Evolutionary conservation across 1,284 basidiomycete species (phyloP).

Genomic region (Fomitopsis palustris): DNA sequence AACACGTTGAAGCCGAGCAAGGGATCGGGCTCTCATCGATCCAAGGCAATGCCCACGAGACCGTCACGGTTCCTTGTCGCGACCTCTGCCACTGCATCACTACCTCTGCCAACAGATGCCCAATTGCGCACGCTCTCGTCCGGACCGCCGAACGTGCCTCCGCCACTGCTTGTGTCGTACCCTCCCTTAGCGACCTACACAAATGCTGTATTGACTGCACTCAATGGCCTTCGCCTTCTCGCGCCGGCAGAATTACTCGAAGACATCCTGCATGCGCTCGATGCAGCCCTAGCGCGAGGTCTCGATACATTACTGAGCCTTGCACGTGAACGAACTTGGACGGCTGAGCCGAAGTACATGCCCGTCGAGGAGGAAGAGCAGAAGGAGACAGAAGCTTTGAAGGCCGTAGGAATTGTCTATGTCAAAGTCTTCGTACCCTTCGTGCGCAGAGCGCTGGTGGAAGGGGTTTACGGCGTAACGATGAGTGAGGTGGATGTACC

Average conservation of each 20-base stretch:
- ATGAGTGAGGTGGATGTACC: conserved; percentile 4
- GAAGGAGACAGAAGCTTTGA: conserved; percentile 41
- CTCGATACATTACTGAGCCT: conserved; percentile 32
- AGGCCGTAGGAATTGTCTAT: conserved; percentile 55
- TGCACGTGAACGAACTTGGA: conserved; percentile 17
- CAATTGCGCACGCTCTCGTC: conserved; percentile 20
- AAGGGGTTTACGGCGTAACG: conserved; percentile 66
- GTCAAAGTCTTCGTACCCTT: conserved; percentile 65
- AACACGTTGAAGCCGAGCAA: conserved; percentile 8
- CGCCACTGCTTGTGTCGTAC: conserved; percentile 66
- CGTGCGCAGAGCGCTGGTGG: conserved; percentile 58
- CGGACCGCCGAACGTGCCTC: conserved; percentile 52
- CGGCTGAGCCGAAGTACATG: conserved; percentile 17
- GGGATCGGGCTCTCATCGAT: conserved; percentile 10
- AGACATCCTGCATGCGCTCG: conserved; percentile 45
- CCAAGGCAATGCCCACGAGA: conserved; percentile 10
- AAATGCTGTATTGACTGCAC: conserved; percentile 70
- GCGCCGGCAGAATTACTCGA: conserved; percentile 60
- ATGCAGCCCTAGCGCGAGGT: conserved; percentile 45
- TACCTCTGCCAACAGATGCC: conserved; percentile 21
- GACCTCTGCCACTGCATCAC: conserved; percentile 16
- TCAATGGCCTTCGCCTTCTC: conserved; percentile 82
- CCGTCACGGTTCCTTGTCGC: conserved; percentile 22
- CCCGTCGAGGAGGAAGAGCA: conserved; percentile 28
- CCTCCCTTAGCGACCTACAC: conserved; percentile 75